Conservation (phyloP, 2,329 filamentous ascomycete species). For the Ceratocystis huliohia region DNA sequence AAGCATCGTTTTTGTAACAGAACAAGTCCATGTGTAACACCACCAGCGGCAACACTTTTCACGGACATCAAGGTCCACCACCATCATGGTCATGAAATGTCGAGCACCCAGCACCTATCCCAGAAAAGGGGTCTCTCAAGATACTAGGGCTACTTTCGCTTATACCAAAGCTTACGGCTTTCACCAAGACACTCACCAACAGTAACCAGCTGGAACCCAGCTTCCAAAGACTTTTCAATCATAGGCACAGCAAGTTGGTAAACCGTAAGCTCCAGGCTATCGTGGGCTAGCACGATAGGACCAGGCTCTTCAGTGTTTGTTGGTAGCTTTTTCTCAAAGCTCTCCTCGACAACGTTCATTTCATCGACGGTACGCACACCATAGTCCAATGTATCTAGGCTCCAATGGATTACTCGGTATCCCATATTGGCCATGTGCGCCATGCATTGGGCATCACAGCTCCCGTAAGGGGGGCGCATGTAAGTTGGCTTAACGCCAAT, state of each 20-base stretch:
- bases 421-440: slow-evolving; percentile 31
- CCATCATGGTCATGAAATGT: background rate
- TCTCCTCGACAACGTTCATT: slow-evolving; percentile 36
- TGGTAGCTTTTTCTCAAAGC: slow-evolving; percentile 24
- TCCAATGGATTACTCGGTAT: slow-evolving; percentile 45
- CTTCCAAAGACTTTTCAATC: slow-evolving; percentile 17
- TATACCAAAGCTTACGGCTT: slow-evolving; percentile 41
- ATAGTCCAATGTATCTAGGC: slow-evolving; percentile 51
- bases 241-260: slow-evolving; percentile 28
- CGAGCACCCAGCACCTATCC: background rate
- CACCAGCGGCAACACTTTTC: background rate
- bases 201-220: slow-evolving; percentile 23
- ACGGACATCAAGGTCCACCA: background rate
- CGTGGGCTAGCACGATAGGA: slow-evolving; percentile 42
- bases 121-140: background rate
- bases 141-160: slow-evolving; percentile 9
- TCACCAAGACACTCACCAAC: slow-evolving; percentile 41
- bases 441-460: slow-evolving; percentile 30
- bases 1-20: background rate
- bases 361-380: slow-evolving; percentile 37
- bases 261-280: slow-evolving; percentile 38
- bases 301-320: slow-evolving; percentile 25
- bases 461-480: slow-evolving; percentile 36
- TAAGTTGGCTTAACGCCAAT: slow-evolving; percentile 33
- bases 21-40: slow-evolving; percentile 1